Base-by-base conservation (phyloP, 2,329 filamentous ascomycete species). In the Claviceps monticola region DNA sequence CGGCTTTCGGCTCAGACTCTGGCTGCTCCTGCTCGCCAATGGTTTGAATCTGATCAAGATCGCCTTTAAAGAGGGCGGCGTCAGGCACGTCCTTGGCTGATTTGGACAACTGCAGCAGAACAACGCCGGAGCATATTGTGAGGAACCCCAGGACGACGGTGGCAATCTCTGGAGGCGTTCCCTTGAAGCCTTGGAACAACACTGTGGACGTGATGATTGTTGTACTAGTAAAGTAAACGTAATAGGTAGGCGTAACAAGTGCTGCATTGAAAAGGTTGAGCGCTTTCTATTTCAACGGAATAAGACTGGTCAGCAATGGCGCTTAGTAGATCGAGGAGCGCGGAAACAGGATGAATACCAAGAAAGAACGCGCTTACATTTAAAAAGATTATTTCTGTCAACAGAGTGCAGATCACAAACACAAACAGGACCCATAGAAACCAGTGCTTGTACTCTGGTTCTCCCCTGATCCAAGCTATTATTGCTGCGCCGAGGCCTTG, bases 81-180 rank as follows among this genome's bases (percentile, higher is more conserved):
- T 97, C 93, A 6, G 93, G 93, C 0, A 98, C 91, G 62, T 98
- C 91, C 64, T 97, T 98, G 60, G 93, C 88, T 0, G 91, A 96
- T 66, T 97, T 97, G 50, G 93, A 96, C n/a, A 98, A 79, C 64
- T 98, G 93, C 9, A 98, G 72, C 7, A 98, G 71, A 0, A 97
- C 84, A 5, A 97, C 93, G 1, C 93, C 93, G 0, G 89, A 78
- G 66, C 93, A 98, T 55, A 98, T 98, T 55, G 86, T 84, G 42
- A 98, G 71, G 70, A 98, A 98, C 1, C 93, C 93, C 71, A 95
- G 81, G 52, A 97, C 84, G 34, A 97, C 86, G 0, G 89, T 95
- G 46, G 87, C 75, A 53, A 98, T 97, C 26, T 86, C 80, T 5
- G 80, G 76, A 0, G 79, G 75, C 0, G 87, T 87, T 38, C 91